Evolutionary conservation across 441 rosid genomes (phyloP), one percentile per base, ranked within the genome.

Genomic region (Manihot esculenta): DNA sequence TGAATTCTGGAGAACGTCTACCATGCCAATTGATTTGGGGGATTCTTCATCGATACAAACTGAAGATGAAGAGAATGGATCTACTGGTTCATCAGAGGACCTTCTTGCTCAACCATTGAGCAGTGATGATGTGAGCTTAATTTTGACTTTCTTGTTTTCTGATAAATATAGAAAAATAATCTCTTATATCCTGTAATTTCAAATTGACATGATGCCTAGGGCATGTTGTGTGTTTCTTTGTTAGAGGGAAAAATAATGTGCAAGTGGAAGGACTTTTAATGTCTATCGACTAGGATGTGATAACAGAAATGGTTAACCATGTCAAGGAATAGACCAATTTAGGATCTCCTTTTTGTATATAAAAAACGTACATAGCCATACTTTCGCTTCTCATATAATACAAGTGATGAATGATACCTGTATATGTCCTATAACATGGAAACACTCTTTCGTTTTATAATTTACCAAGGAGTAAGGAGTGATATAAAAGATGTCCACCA

Each of bases 91-190:
- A 54, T 65, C 81, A 6, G 75, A 80, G 24, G 80, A 83, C 41
- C 70, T 74, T 78, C 76, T 79, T 69, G 64, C 83, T 64, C 80
- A 81, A 70, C 89, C 91, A 50, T 69, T 89, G 73, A 75, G 73
- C 70, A 84, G 82, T 64, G 89, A 84, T 0, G 89, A 91, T 86
- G 97, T 88, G 68, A 78, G 65, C 65, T 68, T 71, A 21, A 20
- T 69, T 64, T 57, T 17, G 30, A 18, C 38, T 33, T 11, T 50
- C n/a, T 41, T 66, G 38, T 62, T 68, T 23, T 12, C 1, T 15
- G 26, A 42, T 59, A 51, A 23, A 20, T 50, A 42, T 10, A 49
- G 20, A 41, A 38, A 55, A 26, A 26, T 55, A 24, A 59, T 60
- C 50, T 35, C 11, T n/a, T 51, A 21, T 38, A 53, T 11, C 14